These are phyloP conservation scores for Pyrenochaeta sp. DNA, from an alignment of 2,329 filamentous ascomycete genomes.

Conservation along the genomic window DNA sequence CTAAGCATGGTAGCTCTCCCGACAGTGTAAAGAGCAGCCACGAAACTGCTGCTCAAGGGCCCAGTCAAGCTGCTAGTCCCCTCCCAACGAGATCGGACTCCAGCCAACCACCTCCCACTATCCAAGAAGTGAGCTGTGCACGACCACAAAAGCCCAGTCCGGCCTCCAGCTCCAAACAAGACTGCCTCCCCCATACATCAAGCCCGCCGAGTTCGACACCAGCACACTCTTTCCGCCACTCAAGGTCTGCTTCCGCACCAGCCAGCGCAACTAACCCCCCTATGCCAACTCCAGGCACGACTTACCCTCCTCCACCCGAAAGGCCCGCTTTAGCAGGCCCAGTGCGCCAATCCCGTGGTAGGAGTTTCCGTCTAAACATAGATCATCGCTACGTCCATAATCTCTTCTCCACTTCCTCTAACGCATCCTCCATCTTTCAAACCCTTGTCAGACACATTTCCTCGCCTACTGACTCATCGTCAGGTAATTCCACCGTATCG, in stretches of 20 bases:
- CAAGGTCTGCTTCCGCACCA: slow-evolving; percentile 1
- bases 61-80: not conserved
- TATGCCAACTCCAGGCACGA: slow-evolving; percentile 6
- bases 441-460: slow-evolving; percentile 1
- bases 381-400: slow-evolving; percentile 3
- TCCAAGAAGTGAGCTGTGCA: not conserved
- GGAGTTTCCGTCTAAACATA: not conserved
- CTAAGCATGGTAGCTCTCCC: slow-evolving; percentile 4
- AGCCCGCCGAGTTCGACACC: not conserved
- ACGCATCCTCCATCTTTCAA: slow-evolving; percentile 6
- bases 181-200: not conserved
- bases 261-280: slow-evolving; percentile 12
- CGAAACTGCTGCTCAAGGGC: not conserved
- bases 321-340: not conserved
- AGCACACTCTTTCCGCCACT: slow-evolving; percentile 1
- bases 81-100: not conserved
- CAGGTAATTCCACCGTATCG: slow-evolving; percentile 23
- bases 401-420: slow-evolving; percentile 1
- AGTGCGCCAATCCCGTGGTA: slow-evolving; percentile 25
- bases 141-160: not conserved
- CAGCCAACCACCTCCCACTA: not conserved
- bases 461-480: slow-evolving; percentile 12
- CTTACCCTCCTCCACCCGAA: not conserved
- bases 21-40: not conserved
- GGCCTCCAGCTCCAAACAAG: not conserved